Evolutionary conservation across 1,139 yeast genomes (phyloP), one percentile per base, ranked within the genome.

Genomic region (Yamadazyma songkhlaensis): DNA sequence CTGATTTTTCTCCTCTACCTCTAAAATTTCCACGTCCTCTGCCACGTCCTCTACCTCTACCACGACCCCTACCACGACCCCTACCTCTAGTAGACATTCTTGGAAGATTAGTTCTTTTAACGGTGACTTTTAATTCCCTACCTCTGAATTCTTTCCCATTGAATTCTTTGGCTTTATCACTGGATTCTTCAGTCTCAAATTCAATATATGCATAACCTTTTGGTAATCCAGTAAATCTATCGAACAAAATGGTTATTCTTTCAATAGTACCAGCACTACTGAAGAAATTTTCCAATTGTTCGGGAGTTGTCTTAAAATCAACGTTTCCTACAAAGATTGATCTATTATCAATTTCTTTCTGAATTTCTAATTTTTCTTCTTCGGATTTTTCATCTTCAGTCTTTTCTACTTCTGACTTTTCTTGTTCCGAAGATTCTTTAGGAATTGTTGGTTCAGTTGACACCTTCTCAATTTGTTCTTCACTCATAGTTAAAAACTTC

Each of bases 161-260:
- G 32, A 64, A 51, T 33, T 59, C 62, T n/a, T 51, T 62, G 12
- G 76, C 72, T 39, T 51, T 51, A 25, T 54, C 42, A 5, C 60
- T 72, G 32, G 60, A 53, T 23, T 54, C 66, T 3, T 34, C 37
- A 12, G 39, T 48, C 30, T 56, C 62, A 49, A 66, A 70, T 45
- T 69, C 73, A 39, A 70, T 58, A 41, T 68, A 69, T 3, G 75
- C 75, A 41, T 65, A 67, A n/a, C 76, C 76, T 48, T 67, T 70
- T 4, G 74, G 71, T 28, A 60, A 52, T 2, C 74, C 72, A 3
- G 66, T 52, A 46, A 42, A 57, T 37, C 59, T 55, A 45, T 68
- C 71, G 38, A 67, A 63, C 41, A 67, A 55, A 29, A 70, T 64
- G 13, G 74, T 69, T 9, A 70, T 60, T 37, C 72, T 47, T 43